A percentile compares a stretch with the other conserved stretches of the same genome.
Evolutionary conservation across 768 basidiomycete genomes (phyloP).

Genomic region (Hortiboletus campestris): DNA sequence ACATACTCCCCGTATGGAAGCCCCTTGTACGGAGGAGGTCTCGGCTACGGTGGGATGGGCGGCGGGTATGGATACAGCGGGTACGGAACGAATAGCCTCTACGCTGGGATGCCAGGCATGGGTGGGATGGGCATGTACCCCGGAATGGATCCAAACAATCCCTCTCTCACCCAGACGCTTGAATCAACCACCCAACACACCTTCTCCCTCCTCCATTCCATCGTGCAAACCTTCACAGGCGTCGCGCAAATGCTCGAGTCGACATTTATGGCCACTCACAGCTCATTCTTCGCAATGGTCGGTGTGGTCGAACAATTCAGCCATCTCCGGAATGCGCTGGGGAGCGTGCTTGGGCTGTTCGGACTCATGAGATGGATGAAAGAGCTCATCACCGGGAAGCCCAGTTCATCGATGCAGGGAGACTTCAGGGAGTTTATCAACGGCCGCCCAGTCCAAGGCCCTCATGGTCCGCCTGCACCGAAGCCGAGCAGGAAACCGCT

Average conservation of each 20-base stretch:
- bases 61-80: conserved; percentile 42
- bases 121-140: conserved; percentile 39
- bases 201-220: conserved; percentile 88
- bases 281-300: conserved; percentile 94
- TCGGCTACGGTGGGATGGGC: conserved; percentile 44
- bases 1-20: conserved; percentile 36
- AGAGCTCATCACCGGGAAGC: conserved; percentile 52
- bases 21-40: conserved; percentile 31
- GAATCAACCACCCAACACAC: conserved; percentile 90
- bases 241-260: conserved; percentile 97
- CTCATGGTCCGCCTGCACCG: conserved; percentile 38
- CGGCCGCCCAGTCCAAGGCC: conserved; percentile 57
- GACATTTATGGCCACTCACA: conserved; percentile 97
- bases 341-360: conserved; percentile 90
- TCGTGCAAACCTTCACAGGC: conserved; percentile 93
- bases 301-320: conserved; percentile 95
- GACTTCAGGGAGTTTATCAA: conserved; percentile 80
- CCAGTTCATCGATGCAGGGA: conserved; percentile 45
- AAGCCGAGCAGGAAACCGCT: conserved; percentile 87
- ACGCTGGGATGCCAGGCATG: conserved; percentile 38
- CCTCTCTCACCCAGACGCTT: conserved; percentile 81
- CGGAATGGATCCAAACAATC: conserved; percentile 49
- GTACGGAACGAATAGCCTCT: conserved; percentile 53
- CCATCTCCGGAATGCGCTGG: conserved; percentile 87
- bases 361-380: conserved; percentile 86